phyloP scores from a whole-genome alignment of 2,329 filamentous ascomycete genomes.

The Chaetomiaceae sp. region DNA sequence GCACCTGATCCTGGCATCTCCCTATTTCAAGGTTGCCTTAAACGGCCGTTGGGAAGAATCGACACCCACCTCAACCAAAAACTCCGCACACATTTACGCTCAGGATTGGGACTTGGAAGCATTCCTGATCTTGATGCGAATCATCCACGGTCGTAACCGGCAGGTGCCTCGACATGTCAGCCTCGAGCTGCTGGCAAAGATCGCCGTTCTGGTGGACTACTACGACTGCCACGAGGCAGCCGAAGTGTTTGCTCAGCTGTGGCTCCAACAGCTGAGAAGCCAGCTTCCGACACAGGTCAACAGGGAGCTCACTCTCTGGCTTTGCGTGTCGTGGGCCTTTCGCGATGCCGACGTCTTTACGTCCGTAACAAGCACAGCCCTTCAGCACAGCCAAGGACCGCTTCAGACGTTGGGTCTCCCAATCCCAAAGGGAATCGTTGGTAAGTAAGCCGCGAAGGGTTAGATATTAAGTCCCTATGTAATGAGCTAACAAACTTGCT shows the following conservation, averaged over 20 bases:
- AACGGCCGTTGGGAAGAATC: too few relatives aligned
- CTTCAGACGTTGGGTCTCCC: slow-evolving; percentile 7
- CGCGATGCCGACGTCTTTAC: not conserved
- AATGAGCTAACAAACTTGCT: not conserved
- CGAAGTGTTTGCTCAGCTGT: not conserved
- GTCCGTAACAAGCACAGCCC: slow-evolving; percentile 2
- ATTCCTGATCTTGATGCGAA: not conserved
- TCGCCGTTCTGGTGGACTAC: slow-evolving; percentile 5
- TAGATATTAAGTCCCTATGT: too few relatives aligned
- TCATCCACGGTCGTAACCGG: slow-evolving; percentile 3
- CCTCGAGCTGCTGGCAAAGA: slow-evolving; percentile 7
- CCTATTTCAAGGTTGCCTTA: too few relatives aligned
- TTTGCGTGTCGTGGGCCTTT: slow-evolving; percentile 3
- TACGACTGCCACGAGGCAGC: slow-evolving; percentile 1
- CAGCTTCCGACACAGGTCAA: not conserved
- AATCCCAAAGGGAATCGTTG: slow-evolving; percentile 2
- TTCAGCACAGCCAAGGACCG: slow-evolving; percentile 1
- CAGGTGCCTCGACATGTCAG: slow-evolving; percentile 1
- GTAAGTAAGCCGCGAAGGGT: not conserved
- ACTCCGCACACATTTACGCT: too few relatives aligned
- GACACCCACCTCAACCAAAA: too few relatives aligned
- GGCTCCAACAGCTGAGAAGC: not conserved
- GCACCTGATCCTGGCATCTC: too few relatives aligned
- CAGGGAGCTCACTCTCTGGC: slow-evolving; percentile 1
- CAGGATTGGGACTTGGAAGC: too few relatives aligned